A percentile compares a stretch with the other conserved stretches of the same genome.
Evolutionary conservation across 2,329 filamentous ascomycete species (phyloP).

Genomic region (Fusarium haematococcum): DNA sequence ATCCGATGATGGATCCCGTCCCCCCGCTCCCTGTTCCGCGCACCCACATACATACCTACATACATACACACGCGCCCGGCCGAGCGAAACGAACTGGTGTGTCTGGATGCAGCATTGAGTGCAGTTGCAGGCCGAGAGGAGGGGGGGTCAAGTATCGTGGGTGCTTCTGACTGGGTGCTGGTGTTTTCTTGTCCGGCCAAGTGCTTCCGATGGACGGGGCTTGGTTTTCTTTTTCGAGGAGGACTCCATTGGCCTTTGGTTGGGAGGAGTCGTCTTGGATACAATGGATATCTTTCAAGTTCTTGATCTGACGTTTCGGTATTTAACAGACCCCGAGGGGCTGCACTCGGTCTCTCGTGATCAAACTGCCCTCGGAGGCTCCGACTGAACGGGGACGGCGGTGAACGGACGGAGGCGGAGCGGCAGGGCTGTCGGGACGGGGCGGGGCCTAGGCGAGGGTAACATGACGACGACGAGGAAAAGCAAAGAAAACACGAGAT

Average conservation of each 20-base stretch:
- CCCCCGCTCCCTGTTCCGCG: conserved; percentile 36
- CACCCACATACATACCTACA: conserved; percentile 23
- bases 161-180: conserved; percentile 30
- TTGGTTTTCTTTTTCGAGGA: conserved; percentile 5
- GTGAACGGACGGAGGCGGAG: conserved; percentile 45
- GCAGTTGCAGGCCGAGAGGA: background rate
- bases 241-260: background rate
- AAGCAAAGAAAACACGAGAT: background rate
- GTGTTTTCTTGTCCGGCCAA: conserved; percentile 28
- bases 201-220: conserved; percentile 34
- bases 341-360: conserved; percentile 23
- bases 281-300: background rate
- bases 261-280: background rate
- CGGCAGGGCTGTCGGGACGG: conserved; percentile 40
- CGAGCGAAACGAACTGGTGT: conserved; percentile 36
- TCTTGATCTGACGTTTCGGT: background rate
- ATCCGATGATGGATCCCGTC: conserved; percentile 39
- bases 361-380: conserved; percentile 19
- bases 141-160: conserved; percentile 31
- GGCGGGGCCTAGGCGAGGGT: conserved; percentile 25
- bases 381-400: conserved; percentile 37
- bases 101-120: conserved; percentile 22
- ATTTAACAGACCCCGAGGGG: background rate
- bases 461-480: background rate
- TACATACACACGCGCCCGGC: conserved; percentile 25